phyloP scores from a whole-genome alignment of 768 basidiomycete genomes.

The Polyporus arcularius region DNA sequence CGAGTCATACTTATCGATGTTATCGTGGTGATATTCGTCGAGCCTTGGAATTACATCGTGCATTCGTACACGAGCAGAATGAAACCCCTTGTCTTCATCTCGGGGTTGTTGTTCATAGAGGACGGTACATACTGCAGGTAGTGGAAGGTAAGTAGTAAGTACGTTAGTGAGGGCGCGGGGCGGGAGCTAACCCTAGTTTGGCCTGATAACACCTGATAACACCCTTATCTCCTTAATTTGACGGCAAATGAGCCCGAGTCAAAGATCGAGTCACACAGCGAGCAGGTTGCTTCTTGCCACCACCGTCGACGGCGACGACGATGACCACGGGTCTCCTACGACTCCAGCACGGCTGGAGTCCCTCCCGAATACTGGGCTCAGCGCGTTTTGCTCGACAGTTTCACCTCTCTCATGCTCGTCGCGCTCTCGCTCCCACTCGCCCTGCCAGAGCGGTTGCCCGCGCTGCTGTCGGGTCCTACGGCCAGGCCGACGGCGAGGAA shows the following conservation, averaged over 20 bases:
- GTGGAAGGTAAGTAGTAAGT: too few species aligned
- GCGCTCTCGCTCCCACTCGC: slow-evolving; percentile 45
- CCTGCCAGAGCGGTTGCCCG: slow-evolving; percentile 68
- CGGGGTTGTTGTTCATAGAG: too few species aligned
- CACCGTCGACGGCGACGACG: slow-evolving; percentile 18
- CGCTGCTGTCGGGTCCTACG: slow-evolving; percentile 73
- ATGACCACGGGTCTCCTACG: slow-evolving; percentile 25
- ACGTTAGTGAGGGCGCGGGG: too few species aligned
- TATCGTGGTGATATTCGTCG: too few species aligned
- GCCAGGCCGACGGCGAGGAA: slow-evolving; percentile 45
- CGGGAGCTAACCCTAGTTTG: slow-evolving; percentile 4
- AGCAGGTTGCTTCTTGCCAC: slow-evolving; percentile 10
- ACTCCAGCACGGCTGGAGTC: slow-evolving; percentile 21
- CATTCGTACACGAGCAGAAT: too few species aligned
- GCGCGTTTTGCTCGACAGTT: slow-evolving; percentile 37
- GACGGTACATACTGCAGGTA: too few species aligned
- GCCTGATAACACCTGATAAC: slow-evolving; percentile 2
- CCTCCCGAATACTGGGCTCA: slow-evolving; percentile 14
- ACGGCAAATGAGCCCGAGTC: slow-evolving; percentile 8
- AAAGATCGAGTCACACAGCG: slow-evolving; percentile 12
- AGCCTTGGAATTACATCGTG: too few species aligned
- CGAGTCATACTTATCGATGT: too few species aligned
- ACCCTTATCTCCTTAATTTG: slow-evolving; percentile 4
- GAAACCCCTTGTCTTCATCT: too few species aligned
- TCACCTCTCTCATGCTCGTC: slow-evolving; percentile 44